Conservation (phyloP, 768 basidiomycete genomes). For the Mycena venus region DNA sequence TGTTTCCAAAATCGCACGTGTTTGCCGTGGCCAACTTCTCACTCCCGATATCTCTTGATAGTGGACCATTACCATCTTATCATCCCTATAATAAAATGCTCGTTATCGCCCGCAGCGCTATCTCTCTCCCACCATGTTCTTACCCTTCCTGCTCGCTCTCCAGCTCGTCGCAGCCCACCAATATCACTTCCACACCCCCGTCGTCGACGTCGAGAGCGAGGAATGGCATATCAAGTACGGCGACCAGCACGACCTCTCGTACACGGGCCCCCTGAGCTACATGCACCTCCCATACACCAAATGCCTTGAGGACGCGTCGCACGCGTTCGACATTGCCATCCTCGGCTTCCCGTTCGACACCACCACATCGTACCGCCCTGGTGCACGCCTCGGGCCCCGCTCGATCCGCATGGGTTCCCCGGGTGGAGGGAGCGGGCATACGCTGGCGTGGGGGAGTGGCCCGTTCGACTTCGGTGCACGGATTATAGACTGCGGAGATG, state of each 20-base stretch:
- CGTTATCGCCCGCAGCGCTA: neutral
- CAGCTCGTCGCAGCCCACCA: slow-evolving; percentile 10
- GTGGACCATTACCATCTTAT: neutral
- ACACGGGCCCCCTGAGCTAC: slow-evolving; percentile 74
- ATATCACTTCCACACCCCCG: neutral
- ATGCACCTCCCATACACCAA: slow-evolving; percentile 72
- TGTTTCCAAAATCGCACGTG: too few relatives aligned
- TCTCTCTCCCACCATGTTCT: neutral
- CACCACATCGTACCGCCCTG: slow-evolving; percentile 58
- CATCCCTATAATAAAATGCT: neutral
- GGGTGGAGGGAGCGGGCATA: slow-evolving; percentile 57
- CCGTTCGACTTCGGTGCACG: slow-evolving; percentile 59
- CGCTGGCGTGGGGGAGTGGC: slow-evolving; percentile 62
- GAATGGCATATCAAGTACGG: slow-evolving; percentile 26
- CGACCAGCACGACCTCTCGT: slow-evolving; percentile 59
- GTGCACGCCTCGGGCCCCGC: slow-evolving; percentile 75
- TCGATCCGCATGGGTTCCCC: slow-evolving; percentile 70
- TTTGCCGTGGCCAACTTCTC: neutral
- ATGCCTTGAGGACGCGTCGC: slow-evolving; percentile 34
- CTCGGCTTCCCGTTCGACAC: slow-evolving; percentile 74
- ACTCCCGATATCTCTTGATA: neutral
- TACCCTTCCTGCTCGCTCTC: neutral
- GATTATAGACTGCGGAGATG: slow-evolving; percentile 76
- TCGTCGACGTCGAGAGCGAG: slow-evolving; percentile 18
- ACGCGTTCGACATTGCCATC: slow-evolving; percentile 67